Conservation (phyloP, 495 filamentous ascomycete genomes). For the Penicillium herquei region DNA sequence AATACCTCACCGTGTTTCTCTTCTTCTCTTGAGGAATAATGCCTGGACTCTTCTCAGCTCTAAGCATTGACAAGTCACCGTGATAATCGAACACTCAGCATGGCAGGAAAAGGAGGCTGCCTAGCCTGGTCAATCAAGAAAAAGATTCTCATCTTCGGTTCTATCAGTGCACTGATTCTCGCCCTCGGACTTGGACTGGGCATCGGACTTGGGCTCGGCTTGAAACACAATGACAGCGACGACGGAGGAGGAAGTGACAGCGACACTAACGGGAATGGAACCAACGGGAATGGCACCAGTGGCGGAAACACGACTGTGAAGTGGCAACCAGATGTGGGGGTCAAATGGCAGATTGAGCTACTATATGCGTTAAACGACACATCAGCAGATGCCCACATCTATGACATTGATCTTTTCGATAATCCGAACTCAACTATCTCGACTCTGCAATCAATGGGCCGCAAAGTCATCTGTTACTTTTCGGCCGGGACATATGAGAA, state of each 20-base stretch:
- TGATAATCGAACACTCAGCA: background rate
- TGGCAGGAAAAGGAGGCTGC: slow-evolving; percentile 22
- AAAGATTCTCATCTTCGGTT: slow-evolving; percentile 32
- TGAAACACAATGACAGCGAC: slow-evolving; percentile 18
- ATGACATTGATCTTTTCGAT: slow-evolving; percentile 63
- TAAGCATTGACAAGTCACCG: no score
- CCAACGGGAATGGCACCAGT: slow-evolving; percentile 14
- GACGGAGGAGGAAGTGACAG: slow-evolving; percentile 18
- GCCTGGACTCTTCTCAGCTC: no score
- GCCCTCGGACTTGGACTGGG: slow-evolving; percentile 52
- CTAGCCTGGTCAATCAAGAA: slow-evolving; percentile 39
- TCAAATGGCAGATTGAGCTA: slow-evolving; percentile 57
- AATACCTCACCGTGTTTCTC: background rate
- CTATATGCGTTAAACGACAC: slow-evolving; percentile 42
- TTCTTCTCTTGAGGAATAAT: no score
- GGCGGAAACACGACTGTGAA: slow-evolving; percentile 31
- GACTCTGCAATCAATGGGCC: slow-evolving; percentile 43
- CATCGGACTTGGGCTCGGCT: slow-evolving; percentile 48
- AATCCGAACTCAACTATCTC: slow-evolving; percentile 45
- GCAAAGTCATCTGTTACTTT: slow-evolving; percentile 73
- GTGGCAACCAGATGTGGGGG: slow-evolving; percentile 49
- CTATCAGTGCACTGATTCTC: slow-evolving; percentile 35
- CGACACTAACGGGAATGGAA: slow-evolving; percentile 7
- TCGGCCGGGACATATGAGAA: slow-evolving; percentile 64
- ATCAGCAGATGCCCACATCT: slow-evolving; percentile 48